phyloP scores from a whole-genome alignment of 192 early-diverging fungal species.

The Coemansia sp. region DNA sequence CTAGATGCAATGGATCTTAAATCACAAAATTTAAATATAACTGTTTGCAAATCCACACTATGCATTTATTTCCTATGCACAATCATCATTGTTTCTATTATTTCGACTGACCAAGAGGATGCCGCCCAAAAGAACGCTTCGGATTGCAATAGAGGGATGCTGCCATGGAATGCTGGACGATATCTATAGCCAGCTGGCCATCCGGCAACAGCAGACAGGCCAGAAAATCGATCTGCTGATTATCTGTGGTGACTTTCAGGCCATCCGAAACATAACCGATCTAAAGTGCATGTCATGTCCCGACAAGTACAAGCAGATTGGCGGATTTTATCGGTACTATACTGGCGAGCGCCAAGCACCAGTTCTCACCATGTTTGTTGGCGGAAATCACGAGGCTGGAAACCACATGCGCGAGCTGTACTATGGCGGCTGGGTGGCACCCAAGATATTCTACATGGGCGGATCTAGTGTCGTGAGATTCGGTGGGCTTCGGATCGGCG shows the following conservation, averaged over 20 bases:
- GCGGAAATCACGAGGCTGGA: slow-evolving; percentile 97
- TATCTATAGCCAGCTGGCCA: slow-evolving; percentile 71
- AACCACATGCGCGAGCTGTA: slow-evolving; percentile 96
- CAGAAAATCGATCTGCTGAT: slow-evolving; percentile 86
- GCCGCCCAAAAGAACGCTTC: slow-evolving; percentile 18
- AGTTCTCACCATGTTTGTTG: slow-evolving; percentile 91
- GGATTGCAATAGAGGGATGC: slow-evolving; percentile 93
- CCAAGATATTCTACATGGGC: slow-evolving; percentile 93
- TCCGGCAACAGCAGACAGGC: slow-evolving; percentile 55
- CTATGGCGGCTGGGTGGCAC: slow-evolving; percentile 93
- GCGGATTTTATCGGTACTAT: slow-evolving; percentile 94
- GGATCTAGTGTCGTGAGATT: slow-evolving; percentile 82
- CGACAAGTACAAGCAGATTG: slow-evolving; percentile 78
- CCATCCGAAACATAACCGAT: slow-evolving; percentile 83
- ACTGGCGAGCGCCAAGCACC: slow-evolving; percentile 77
- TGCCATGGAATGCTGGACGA: slow-evolving; percentile 92
- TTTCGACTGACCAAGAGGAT: not conserved
- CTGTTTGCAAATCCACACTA: too few relatives aligned
- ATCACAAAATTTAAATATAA: too few relatives aligned
- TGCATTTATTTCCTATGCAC: not conserved
- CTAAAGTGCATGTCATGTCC: slow-evolving; percentile 82
- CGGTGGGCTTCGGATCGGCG: slow-evolving; percentile 88
- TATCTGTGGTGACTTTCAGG: slow-evolving; percentile 98
- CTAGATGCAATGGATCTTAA: too few relatives aligned
- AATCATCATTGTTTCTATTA: not conserved